These are phyloP conservation scores for Erodium moschatum DNA, from an alignment of 441 rosid species.

Conservation along the genomic window DNA sequence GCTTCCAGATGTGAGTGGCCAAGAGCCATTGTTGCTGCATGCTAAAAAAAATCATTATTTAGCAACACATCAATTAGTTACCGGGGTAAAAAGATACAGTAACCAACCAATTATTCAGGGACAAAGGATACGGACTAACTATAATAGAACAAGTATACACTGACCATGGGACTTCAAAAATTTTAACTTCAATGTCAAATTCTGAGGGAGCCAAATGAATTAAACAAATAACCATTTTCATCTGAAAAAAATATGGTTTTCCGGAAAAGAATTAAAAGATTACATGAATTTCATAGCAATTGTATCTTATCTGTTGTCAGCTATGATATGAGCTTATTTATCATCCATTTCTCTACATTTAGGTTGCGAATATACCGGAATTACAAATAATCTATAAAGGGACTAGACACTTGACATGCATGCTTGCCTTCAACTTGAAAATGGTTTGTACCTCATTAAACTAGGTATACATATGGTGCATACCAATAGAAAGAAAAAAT, in stretches of 20 bases:
- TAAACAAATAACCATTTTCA: no score
- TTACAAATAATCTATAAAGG: not conserved
- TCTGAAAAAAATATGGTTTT: no score
- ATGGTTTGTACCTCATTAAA: not conserved
- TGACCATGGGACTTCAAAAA: no score
- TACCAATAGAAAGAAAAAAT: not conserved
- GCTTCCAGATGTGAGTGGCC: slow-evolving; percentile 98
- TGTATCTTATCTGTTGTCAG: not conserved
- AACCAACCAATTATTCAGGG: not conserved
- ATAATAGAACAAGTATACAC: no score
- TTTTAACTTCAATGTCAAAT: no score
- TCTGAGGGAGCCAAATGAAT: no score
- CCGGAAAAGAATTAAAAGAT: no score
- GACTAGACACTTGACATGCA: not conserved
- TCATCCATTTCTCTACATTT: not conserved
- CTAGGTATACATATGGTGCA: not conserved
- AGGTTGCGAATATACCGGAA: not conserved
- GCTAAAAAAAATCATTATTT: slow-evolving; percentile 36
- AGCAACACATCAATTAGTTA: slow-evolving; percentile 13
- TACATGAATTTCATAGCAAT: no score
- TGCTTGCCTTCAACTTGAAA: not conserved
- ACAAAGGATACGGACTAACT: no score
- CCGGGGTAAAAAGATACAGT: not conserved
- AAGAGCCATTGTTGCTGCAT: slow-evolving; percentile 97
- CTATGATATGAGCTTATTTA: not conserved